Base-by-base conservation (phyloP, 2,329 filamentous ascomycete genomes). In the Xylaria multiplex region DNA sequence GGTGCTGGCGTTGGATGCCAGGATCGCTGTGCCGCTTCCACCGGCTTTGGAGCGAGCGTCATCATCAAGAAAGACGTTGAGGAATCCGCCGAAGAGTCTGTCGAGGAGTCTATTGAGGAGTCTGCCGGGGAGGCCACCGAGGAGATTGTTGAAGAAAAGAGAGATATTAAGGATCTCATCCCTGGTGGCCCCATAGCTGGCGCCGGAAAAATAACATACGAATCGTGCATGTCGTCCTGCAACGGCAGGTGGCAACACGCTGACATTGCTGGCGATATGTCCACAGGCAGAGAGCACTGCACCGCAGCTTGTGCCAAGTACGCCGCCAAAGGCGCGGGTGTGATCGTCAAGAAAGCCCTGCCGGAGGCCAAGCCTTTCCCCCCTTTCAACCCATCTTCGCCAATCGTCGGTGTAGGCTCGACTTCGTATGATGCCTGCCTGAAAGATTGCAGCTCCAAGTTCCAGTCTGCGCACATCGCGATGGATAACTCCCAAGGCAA, bases 401-500 rank as follows among this genome's bases (percentile, higher is more conserved):
- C 37, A 3, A 14, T 40, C 4, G 11, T 40, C 14, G 37, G 11
- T 14, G 11, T 40, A 11, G 37, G 37, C 11, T 14, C 11, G 9
- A 40, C 37, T 13, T 40, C 37, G 11, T 69, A 60, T 42, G 59
- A 69, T 13, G 32, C 37, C 7, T 70, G 69, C 53, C 9, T 70
- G 42, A 19, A 27, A 6, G 48, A 49, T 2, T 66, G 67, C 45
- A 6, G 14, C 16, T n/a, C 24, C 11, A 43, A 24, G 14, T 48
- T 2, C 3, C 65, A 69, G 50, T 30, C 16, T 3, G 49, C 56
- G 1, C 37, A 62, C 19, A 52, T 66, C 40, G 59, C 27, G 37
- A 22, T 57, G 9, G 43, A 53, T 1, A 32, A 63, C 16, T 40
- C 40, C 8, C 54, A 61, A 11, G 60, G 65, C 35, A 22, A 24